Conservation (phyloP, 805 yeast genomes). For the Tetrapisispora pingtungensis region DNA sequence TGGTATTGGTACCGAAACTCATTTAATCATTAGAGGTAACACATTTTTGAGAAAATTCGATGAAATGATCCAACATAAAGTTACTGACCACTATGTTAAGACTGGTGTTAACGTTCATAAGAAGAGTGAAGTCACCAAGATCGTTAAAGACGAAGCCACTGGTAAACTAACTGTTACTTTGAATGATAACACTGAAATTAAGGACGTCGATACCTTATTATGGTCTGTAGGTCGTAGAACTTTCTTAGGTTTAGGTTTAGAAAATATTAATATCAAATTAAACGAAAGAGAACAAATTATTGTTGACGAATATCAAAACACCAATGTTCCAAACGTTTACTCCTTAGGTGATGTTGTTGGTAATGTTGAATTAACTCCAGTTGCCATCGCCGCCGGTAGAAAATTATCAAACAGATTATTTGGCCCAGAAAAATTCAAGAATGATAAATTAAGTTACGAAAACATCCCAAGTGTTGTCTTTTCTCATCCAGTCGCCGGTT, state of each 20-base stretch:
- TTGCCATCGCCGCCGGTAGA: constrained; percentile 97
- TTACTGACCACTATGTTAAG: constrained; percentile 72
- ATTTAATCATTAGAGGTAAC: constrained; percentile 82
- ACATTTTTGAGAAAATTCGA: constrained; percentile 86
- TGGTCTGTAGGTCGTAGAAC: constrained; percentile 95
- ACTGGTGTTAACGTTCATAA: constrained; percentile 79
- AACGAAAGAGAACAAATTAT: constrained; percentile 52
- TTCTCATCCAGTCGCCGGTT: constrained; percentile 95
- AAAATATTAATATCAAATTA: constrained; percentile 59
- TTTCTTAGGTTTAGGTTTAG: constrained; percentile 62
- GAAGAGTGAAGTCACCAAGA: constrained; percentile 39
- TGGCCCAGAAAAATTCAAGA: constrained; percentile 60
- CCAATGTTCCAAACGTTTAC: constrained; percentile 58
- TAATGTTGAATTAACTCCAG: constrained; percentile 90
- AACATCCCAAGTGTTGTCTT: constrained; percentile 95
- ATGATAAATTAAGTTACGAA: constrained; percentile 72
- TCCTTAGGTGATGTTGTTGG: constrained; percentile 95
- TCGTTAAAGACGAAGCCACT: constrained; percentile 36
- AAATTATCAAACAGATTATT: constrained; percentile 84
- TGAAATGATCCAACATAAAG: constrained; percentile 60
- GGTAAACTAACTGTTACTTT: constrained; percentile 44
- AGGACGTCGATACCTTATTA: constrained; percentile 71
- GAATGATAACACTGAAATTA: constrained; percentile 33
- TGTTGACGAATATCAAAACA: constrained; percentile 83
- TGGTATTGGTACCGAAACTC: constrained; percentile 78